Evolutionary conservation across 192 early-diverging fungal genomes (phyloP).

Genomic region (Coemansia sp.): DNA sequence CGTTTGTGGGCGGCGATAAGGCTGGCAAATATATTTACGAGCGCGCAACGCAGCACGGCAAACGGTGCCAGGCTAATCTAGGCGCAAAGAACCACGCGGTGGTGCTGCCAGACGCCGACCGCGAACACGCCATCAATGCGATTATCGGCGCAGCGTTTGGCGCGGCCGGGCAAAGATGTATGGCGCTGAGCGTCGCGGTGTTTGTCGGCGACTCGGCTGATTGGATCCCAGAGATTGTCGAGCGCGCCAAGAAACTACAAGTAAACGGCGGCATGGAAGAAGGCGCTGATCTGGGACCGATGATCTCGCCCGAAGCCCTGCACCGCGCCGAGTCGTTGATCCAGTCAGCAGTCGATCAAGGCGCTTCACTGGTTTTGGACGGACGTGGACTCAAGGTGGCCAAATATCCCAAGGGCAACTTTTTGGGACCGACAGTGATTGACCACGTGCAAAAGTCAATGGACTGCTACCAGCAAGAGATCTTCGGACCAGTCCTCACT

Average conservation of each 20-base stretch:
- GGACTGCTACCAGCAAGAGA: slow-evolving; percentile 92
- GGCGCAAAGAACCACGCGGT: slow-evolving; percentile 98
- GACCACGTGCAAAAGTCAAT: slow-evolving; percentile 72
- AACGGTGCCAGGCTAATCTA: slow-evolving; percentile 97
- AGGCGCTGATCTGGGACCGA: slow-evolving; percentile 85
- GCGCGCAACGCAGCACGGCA: slow-evolving; percentile 85
- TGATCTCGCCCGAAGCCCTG: slow-evolving; percentile 81
- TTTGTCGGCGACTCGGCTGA: slow-evolving; percentile 85
- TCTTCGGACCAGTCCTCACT: slow-evolving; percentile 93
- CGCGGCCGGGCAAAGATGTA: slow-evolving; percentile 97
- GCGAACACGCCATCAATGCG: slow-evolving; percentile 91
- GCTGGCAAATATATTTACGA: slow-evolving; percentile 90
- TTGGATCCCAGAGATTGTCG: slow-evolving; percentile 89
- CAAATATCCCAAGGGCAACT: slow-evolving; percentile 90
- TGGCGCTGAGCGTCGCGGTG: slow-evolving; percentile 91
- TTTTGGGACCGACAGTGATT: slow-evolving; percentile 91
- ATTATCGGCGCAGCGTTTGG: slow-evolving; percentile 94
- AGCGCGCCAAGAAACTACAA: slow-evolving; percentile 80
- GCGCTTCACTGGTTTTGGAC: slow-evolving; percentile 83
- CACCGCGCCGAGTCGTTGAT: slow-evolving; percentile 76
- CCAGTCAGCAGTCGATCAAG: slow-evolving; percentile 80
- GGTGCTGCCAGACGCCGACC: slow-evolving; percentile 91
- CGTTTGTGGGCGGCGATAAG: slow-evolving; percentile 89
- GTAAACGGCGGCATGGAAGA: slow-evolving; percentile 83
- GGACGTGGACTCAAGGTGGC: slow-evolving; percentile 76